Percentiles rank a stretch among this genome's conserved stretches.
phyloP scores from a whole-genome alignment of 768 basidiomycete species.

The Lyophyllum decastes region DNA sequence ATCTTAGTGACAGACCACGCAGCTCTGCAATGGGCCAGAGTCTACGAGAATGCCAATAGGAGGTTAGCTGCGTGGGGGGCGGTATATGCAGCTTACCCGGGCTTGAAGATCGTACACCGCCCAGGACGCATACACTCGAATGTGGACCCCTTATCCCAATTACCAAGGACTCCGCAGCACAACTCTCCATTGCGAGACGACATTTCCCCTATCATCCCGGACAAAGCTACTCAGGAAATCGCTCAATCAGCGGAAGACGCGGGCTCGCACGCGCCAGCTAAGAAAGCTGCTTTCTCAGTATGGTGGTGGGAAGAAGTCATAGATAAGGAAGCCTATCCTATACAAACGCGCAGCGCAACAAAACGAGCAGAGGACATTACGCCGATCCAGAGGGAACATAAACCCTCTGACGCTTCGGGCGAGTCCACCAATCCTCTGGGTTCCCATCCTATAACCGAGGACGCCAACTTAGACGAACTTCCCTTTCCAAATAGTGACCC shows the following conservation, averaged over 20 bases:
- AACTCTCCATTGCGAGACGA: conserved; percentile 14
- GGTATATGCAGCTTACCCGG: conserved; percentile 31
- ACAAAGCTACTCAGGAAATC: background rate
- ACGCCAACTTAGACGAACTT: background rate
- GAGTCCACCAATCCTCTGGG: no score
- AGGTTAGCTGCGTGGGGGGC: conserved; percentile 20
- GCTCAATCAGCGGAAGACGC: background rate
- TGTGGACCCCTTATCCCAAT: conserved; percentile 24
- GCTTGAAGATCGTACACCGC: conserved; percentile 31
- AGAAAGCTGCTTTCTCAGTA: conserved; percentile 22
- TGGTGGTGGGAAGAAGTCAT: conserved; percentile 21
- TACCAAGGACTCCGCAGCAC: conserved; percentile 17
- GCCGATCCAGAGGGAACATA: background rate
- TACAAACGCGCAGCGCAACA: background rate
- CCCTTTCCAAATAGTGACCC: background rate
- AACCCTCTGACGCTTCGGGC: background rate
- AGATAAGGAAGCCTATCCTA: conserved; percentile 9
- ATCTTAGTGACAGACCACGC: conserved; percentile 25
- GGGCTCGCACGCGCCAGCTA: conserved; percentile 4
- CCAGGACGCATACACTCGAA: conserved; percentile 35
- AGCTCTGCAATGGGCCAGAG: conserved; percentile 23
- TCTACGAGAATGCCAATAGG: conserved; percentile 22
- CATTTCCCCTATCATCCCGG: background rate
- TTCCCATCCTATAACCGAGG: no score
- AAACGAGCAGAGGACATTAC: background rate